Base-by-base conservation (phyloP, 148 eudicot species). In the Cornus controversa region DNA sequence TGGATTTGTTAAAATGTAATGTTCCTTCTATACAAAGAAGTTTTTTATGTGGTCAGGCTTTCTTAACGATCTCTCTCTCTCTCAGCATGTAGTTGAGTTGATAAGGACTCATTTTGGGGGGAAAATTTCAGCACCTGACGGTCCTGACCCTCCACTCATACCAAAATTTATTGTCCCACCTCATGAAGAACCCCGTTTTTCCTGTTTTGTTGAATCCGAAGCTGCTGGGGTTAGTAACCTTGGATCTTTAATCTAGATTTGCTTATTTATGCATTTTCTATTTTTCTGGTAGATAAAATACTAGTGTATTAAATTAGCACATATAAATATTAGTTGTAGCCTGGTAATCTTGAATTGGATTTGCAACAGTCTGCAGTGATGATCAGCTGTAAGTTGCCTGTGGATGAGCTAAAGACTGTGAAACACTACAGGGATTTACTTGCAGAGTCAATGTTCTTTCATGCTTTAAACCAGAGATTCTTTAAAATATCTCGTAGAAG, bases 371-470 rank as follows among this genome's bases (percentile, higher is more conserved):
- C 96, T 47, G 91, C 92, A 73, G 94, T 90, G 69, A 86, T 91
- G 89, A 87, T 93, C 69, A 91, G 96, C 81, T 93, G 98, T 79
- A 93, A 93, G 79, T 79, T 85, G 84, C 96, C 91, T 67, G 87
- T 78, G 73, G 79, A 58, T 60, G 90, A 90, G 85, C 77, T 91
- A 53, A 91, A 79, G 75, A 91, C 90, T 11, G 82, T 91, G 84
- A 91, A 75, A 82, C 96, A 89, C 80, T 93, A 93, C 83, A 82
- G 90, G 82, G 89, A 87, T 80, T 84, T 88, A 80, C 96, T 91
- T 75, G 89, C 87, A 28, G 90, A 89, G 70, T 85, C 89, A 2
- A 90, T 93, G 96, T 93, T 91, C 75, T 89, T 90, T 76, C 90
- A 86, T 75, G 98, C 96, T 80, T 45, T 93, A 67, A 93, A 93